phyloP scores from a whole-genome alignment of 306 rosid genomes.

The Acacia confusa region DNA sequence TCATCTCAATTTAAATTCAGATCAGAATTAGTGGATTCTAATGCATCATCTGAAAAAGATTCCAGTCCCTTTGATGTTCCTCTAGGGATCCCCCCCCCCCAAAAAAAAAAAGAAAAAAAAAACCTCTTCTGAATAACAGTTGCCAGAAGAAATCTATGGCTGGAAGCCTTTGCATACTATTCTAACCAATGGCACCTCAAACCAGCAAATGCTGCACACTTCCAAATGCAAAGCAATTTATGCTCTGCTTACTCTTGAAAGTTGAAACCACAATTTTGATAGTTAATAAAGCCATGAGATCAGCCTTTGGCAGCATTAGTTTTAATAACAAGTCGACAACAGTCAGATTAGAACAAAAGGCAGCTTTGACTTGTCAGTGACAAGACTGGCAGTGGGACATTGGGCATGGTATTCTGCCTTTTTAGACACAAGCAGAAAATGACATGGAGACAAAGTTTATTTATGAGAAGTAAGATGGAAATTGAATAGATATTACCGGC shows the following conservation, averaged over 20 bases:
- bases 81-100: too few relatives aligned
- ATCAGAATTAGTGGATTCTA: background rate
- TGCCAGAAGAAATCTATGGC: background rate
- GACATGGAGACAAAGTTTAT: background rate
- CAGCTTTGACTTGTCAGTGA: background rate
- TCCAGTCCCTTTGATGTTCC: background rate
- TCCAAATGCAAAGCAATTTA: background rate
- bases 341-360: background rate
- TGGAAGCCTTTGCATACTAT: background rate
- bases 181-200: background rate
- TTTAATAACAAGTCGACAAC: background rate
- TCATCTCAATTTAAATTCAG: background rate
- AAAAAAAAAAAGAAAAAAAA: background rate
- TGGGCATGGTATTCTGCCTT: background rate
- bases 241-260: background rate
- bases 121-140: background rate
- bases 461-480: background rate
- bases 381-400: background rate
- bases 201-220: background rate
- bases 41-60: slow-evolving; percentile 4
- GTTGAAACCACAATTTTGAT: background rate
- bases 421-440: background rate
- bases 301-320: background rate
- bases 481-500: background rate
- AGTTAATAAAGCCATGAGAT: background rate